phyloP scores from a whole-genome alignment of 1,284 basidiomycete species.

The Sanguinoderma infundibulare region DNA sequence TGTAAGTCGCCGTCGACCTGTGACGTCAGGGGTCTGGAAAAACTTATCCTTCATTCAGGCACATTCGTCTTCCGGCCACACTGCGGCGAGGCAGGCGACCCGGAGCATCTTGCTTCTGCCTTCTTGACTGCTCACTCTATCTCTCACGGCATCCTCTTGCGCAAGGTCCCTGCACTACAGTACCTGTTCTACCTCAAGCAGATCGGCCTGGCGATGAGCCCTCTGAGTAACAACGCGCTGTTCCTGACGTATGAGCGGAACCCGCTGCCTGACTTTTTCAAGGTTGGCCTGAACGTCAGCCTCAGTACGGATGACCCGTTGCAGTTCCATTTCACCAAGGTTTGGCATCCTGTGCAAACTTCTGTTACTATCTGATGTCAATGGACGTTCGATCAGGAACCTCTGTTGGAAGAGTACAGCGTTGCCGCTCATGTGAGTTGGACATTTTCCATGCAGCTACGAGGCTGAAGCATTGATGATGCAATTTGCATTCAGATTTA shows the following conservation, averaged over 20 bases:
- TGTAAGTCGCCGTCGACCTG: slow-evolving; percentile 58
- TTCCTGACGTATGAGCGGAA: slow-evolving; percentile 98
- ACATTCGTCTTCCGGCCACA: slow-evolving; percentile 98
- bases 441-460: neutral
- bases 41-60: slow-evolving; percentile 48
- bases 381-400: slow-evolving; percentile 63
- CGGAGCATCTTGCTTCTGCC: slow-evolving; percentile 95
- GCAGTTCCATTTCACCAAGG: slow-evolving; percentile 97
- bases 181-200: slow-evolving; percentile 97
- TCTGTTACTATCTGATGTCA: neutral
- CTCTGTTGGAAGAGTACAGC: slow-evolving; percentile 95
- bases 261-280: slow-evolving; percentile 97
- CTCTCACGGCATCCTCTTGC: slow-evolving; percentile 96
- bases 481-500: slow-evolving; percentile 75
- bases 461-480: neutral
- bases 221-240: slow-evolving; percentile 96
- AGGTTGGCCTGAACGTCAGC: slow-evolving; percentile 94
- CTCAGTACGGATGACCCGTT: slow-evolving; percentile 95
- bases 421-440: slow-evolving; percentile 89
- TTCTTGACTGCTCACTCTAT: slow-evolving; percentile 98
- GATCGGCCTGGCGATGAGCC: slow-evolving; percentile 98
- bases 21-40: neutral
- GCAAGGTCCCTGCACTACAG: slow-evolving; percentile 94
- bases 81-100: slow-evolving; percentile 97
- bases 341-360: slow-evolving; percentile 32